A percentile compares a stretch with the other conserved stretches of the same genome.
phyloP scores from a whole-genome alignment of 768 basidiomycete species.

The Suillus subalutaceus region DNA sequence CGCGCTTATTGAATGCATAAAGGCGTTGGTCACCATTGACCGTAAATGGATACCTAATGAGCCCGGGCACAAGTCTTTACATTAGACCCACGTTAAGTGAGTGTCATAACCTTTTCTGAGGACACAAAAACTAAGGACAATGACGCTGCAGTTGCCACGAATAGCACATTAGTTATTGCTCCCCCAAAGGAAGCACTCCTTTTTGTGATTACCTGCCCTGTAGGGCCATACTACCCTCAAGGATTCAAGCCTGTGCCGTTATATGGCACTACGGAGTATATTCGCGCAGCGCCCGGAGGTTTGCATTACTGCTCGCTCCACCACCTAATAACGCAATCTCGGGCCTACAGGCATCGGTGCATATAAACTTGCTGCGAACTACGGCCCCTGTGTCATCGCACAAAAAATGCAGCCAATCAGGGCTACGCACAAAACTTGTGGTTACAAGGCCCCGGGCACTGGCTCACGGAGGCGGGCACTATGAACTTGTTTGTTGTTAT shows the following conservation, averaged over 20 bases:
- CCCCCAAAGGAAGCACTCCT: conserved; percentile 70
- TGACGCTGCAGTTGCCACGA: conserved; percentile 68
- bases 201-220: conserved; percentile 63
- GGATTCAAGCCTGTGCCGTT: conserved; percentile 93
- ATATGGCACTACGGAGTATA: conserved; percentile 79
- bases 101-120: conserved; percentile 14
- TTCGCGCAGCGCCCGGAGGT: conserved; percentile 88
- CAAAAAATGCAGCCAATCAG: conserved; percentile 71
- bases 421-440: conserved; percentile 92
- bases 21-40: conserved; percentile 82
- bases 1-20: conserved; percentile 77
- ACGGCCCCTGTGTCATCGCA: conserved; percentile 84
- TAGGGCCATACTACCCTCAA: conserved; percentile 80
- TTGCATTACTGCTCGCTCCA: background rate
- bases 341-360: conserved; percentile 71
- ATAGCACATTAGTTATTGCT: conserved; percentile 46
- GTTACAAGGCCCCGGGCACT: conserved; percentile 70
- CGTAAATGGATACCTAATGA: conserved; percentile 89
- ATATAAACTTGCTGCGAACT: conserved; percentile 87
- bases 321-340: conserved; percentile 10
- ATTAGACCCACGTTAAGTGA: conserved; percentile 78
- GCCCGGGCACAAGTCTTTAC: conserved; percentile 88
- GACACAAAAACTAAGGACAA: conserved; percentile 11
- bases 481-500: conserved; percentile 93
- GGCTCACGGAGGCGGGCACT: conserved; percentile 73